phyloP scores from a whole-genome alignment of 768 basidiomycete species.

The Tremella yokohamensis region DNA sequence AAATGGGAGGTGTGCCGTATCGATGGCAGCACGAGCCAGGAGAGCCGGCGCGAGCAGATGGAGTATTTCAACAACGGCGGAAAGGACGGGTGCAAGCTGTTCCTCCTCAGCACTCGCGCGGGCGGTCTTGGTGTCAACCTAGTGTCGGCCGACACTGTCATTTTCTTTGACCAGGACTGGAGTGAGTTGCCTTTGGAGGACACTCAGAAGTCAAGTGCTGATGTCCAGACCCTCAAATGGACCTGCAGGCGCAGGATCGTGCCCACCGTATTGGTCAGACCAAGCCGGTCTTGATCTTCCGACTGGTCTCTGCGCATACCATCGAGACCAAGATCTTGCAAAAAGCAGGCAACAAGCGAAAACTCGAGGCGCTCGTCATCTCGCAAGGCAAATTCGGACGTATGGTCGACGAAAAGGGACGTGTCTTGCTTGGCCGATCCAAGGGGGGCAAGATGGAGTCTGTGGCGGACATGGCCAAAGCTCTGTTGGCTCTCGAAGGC shows the following conservation, averaged over 20 bases:
- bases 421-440: slow-evolving; percentile 48
- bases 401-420: slow-evolving; percentile 57
- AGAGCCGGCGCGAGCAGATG: slow-evolving; percentile 81
- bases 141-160: slow-evolving; percentile 62
- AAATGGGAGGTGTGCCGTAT: slow-evolving; percentile 82
- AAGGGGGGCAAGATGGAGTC: slow-evolving; percentile 58
- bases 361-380: slow-evolving; percentile 91
- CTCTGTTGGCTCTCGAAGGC: slow-evolving; percentile 71
- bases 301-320: slow-evolving; percentile 72
- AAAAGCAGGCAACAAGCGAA: slow-evolving; percentile 61
- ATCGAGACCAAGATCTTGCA: slow-evolving; percentile 90
- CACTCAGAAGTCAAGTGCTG: background rate
- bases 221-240: slow-evolving; percentile 75
- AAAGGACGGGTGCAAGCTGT: slow-evolving; percentile 49
- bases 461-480: slow-evolving; percentile 74
- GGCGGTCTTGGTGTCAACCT: slow-evolving; percentile 94
- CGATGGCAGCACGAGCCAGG: slow-evolving; percentile 78
- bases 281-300: slow-evolving; percentile 80
- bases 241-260: slow-evolving; percentile 89
- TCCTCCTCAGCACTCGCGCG: slow-evolving; percentile 85
- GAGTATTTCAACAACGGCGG: slow-evolving; percentile 72
- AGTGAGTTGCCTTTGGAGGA: slow-evolving; percentile 52
- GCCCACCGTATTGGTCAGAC: slow-evolving; percentile 96
- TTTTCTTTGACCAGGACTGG: slow-evolving; percentile 92
- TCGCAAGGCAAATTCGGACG: slow-evolving; percentile 87